Conservation (phyloP, 2,329 filamentous ascomycete genomes). For the Penicillium sp. region DNA sequence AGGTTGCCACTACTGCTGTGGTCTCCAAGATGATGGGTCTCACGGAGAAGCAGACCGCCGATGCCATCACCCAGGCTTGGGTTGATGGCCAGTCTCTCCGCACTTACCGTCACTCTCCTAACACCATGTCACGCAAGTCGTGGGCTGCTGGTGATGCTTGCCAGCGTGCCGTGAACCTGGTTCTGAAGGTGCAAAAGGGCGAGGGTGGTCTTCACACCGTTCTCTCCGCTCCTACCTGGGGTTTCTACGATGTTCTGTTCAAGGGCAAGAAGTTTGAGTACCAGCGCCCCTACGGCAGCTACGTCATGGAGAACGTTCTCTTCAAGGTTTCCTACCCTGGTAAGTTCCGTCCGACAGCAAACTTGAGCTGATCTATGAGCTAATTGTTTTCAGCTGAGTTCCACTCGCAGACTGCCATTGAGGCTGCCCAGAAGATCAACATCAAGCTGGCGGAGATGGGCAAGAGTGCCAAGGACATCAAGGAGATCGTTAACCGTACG, state of each 20-base stretch:
- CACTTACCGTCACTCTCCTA: constrained; percentile 95
- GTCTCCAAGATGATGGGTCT: constrained; percentile 94
- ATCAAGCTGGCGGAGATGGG: constrained; percentile 77
- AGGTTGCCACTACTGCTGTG: constrained; percentile 92
- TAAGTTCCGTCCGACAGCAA: constrained; percentile 44
- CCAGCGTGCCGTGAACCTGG: constrained; percentile 89
- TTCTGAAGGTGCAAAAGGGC: constrained; percentile 86
- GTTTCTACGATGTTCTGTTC: constrained; percentile 98
- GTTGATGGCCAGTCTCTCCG: constrained; percentile 94
- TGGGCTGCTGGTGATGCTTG: constrained; percentile 99
- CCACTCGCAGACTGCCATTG: constrained; percentile 97
- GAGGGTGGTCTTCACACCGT: constrained; percentile 91
- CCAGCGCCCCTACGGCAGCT: constrained; percentile 93
- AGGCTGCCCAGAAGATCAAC: constrained; percentile 87
- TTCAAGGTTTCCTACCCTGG: constrained; percentile 99
- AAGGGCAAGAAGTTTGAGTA: constrained; percentile 95
- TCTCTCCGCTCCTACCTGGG: constrained; percentile 89
- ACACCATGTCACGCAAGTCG: constrained; percentile 99
- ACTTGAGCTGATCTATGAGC: neutral
- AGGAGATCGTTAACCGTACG: constrained; percentile 87
- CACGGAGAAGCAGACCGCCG: constrained; percentile 84
- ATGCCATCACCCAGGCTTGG: constrained; percentile 95
- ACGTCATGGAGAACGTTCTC: constrained; percentile 99
- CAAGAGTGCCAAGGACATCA: constrained; percentile 92
- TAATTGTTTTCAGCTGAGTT: constrained; percentile 68